A percentile compares a stretch with the other conserved stretches of the same genome.
Conservation (phyloP, 108 stramenopile species). For the Cyclotella baltica region DNA sequence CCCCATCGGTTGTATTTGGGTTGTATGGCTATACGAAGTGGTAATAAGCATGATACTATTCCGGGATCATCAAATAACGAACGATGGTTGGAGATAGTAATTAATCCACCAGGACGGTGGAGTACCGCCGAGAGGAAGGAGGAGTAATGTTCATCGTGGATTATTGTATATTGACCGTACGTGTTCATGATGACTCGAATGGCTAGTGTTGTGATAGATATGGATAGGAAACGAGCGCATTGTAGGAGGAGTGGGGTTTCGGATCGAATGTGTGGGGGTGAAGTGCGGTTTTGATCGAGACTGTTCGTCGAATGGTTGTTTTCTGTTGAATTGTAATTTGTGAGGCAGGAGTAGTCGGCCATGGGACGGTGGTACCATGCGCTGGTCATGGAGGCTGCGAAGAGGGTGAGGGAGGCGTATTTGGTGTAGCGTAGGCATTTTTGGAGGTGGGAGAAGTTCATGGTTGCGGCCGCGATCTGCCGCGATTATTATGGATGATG, state of each 20-base stretch:
- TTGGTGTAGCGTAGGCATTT: slow-evolving; percentile 21
- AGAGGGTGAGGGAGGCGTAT: slow-evolving; percentile 11
- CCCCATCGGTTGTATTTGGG: slow-evolving; percentile 72
- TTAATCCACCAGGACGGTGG: slow-evolving; percentile 33
- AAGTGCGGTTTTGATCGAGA: slow-evolving; percentile 35
- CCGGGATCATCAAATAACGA: slow-evolving; percentile 75
- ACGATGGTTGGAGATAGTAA: slow-evolving; percentile 77
- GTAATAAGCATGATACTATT: slow-evolving; percentile 60
- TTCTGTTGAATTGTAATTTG: background rate
- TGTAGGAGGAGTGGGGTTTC: slow-evolving; percentile 42
- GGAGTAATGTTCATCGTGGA: slow-evolving; percentile 44
- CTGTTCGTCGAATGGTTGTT: slow-evolving; percentile 12
- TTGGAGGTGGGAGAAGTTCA: slow-evolving; percentile 10
- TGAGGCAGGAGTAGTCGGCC: slow-evolving; percentile 19
- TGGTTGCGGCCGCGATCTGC: background rate
- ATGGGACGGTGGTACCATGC: slow-evolving; percentile 54
- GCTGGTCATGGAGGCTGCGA: slow-evolving; percentile 39
- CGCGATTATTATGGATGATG: background rate
- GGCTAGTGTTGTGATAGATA: slow-evolving; percentile 48
- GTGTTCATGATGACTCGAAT: slow-evolving; percentile 56
- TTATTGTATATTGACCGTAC: slow-evolving; percentile 46
- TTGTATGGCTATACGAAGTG: slow-evolving; percentile 48
- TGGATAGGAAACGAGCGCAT: slow-evolving; percentile 45
- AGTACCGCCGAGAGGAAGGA: slow-evolving; percentile 37
- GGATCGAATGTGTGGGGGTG: slow-evolving; percentile 46